These are phyloP conservation scores for Dioscorea zingiberensis DNA, from an alignment of 106 monocot species.

Conservation along the genomic window DNA sequence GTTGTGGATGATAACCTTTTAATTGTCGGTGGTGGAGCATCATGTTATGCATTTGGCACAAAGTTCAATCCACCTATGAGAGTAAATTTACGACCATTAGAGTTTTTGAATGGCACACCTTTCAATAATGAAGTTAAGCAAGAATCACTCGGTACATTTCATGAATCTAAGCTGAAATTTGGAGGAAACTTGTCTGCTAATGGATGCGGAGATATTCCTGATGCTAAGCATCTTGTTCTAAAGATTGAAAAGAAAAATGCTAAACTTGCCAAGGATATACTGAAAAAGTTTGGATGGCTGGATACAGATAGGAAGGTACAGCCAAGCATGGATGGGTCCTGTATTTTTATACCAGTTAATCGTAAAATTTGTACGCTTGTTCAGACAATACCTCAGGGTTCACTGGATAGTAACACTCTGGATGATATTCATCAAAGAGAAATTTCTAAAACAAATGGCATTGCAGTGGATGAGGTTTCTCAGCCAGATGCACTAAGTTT, in stretches of 20 bases:
- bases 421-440: no score
- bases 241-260: conserved; percentile 69
- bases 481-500: conserved; percentile 24
- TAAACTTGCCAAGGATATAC: conserved; percentile 73
- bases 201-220: no score
- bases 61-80: conserved; percentile 74
- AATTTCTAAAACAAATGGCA: conserved; percentile 7
- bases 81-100: conserved; percentile 43
- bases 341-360: no score
- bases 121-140: no score
- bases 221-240: conserved; percentile 19
- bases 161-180: no score
- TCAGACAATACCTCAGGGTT: conserved; percentile 13
- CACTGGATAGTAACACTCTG: conserved; percentile 9
- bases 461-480: conserved; percentile 31
- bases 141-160: no score
- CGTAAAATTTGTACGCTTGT: conserved; percentile 28
- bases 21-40: conserved; percentile 83
- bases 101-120: conserved; percentile 6
- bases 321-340: conserved; percentile 49
- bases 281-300: conserved; percentile 80
- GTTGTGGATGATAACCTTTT: conserved; percentile 68
- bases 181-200: no score
- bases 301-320: conserved; percentile 66
- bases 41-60: conserved; percentile 98